Percentiles rank a stretch among this genome's conserved stretches.
Conservation (phyloP, 306 rosid genomes). For the Mucuna pruriens region DNA sequence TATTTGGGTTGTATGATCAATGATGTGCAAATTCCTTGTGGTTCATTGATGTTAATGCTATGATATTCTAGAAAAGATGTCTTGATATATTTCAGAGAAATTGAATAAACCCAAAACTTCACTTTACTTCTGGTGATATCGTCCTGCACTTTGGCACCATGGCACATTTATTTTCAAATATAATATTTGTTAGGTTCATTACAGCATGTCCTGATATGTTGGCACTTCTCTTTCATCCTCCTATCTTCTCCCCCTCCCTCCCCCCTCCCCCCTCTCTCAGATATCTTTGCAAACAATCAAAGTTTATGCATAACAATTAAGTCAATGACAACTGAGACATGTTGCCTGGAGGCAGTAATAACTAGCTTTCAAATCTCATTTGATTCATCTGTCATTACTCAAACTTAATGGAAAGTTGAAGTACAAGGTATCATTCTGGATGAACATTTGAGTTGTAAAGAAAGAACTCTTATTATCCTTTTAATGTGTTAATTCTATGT, state of each 20-base stretch:
- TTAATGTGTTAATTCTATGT: slow-evolving; percentile 3
- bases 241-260: background rate
- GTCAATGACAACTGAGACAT: slow-evolving; percentile 1
- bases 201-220: background rate
- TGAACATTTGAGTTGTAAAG: slow-evolving; percentile 3
- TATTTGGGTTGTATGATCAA: background rate
- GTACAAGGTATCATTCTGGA: background rate
- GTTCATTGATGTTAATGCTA: slow-evolving; percentile 15
- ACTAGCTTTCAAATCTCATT: slow-evolving; percentile 17
- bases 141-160: slow-evolving; percentile 19
- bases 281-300: background rate
- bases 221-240: background rate
- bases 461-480: background rate
- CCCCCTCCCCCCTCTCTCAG: background rate
- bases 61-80: background rate
- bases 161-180: slow-evolving; percentile 1
- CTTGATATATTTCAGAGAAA: slow-evolving; percentile 4
- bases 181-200: background rate
- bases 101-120: slow-evolving; percentile 2
- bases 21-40: slow-evolving; percentile 8
- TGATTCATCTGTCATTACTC: slow-evolving; percentile 3
- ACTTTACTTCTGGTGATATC: slow-evolving; percentile 10
- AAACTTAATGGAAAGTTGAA: background rate
- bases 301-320: slow-evolving; percentile 29
- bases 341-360: background rate